Base-by-base conservation (phyloP, 23 red algal genomes). In the Gracilaria caudata region DNA sequence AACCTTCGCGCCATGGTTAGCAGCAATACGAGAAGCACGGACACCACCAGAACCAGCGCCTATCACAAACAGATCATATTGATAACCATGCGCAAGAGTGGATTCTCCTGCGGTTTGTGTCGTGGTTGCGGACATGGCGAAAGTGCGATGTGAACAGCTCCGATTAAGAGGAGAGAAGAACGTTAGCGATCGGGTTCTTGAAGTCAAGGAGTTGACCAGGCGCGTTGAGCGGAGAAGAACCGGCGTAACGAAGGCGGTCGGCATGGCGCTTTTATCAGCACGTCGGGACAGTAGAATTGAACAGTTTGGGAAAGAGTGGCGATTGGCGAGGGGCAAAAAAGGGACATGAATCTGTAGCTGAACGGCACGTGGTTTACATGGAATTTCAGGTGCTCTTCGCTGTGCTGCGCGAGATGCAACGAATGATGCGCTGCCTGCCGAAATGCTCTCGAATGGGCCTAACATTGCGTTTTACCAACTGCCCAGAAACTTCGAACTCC, bases 21-120 rank as follows among this genome's bases (percentile, higher is more conserved):
- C 97, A 68, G 97, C 85, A 51, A 99, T 95, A 39, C 97, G 91
- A 19, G 82, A 65, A 10, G 97, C 93, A 20, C 97, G 93, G 21
- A 99, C 97, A 66, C 97, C 97, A 16, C 97, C 97, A 61, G 89
- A 94, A 10, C 97, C 97, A 3, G 83, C 97, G n/a, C 97, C 97
- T 30, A 99, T 95, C 3, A 99, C 97, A 55, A 99, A 92, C 32
- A 96, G 86, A 76, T 99, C 97, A 83, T 95, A 99, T 26, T 99
- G 89, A 64, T 80, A 99, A 53, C 90, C 87, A 47, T 91, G 87
- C 20, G 87, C 23, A 19, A 74, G 77, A 9, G 73, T 76, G 38
- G 53, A 36, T 9, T 39, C 26, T 29, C 25, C 44, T n/a, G 68
- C 17, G 30, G 68, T 7, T 54, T 57, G 46, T 4, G 32, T 11